phyloP scores from a whole-genome alignment of 2,329 filamentous ascomycete species.

The Nemania serpens region DNA sequence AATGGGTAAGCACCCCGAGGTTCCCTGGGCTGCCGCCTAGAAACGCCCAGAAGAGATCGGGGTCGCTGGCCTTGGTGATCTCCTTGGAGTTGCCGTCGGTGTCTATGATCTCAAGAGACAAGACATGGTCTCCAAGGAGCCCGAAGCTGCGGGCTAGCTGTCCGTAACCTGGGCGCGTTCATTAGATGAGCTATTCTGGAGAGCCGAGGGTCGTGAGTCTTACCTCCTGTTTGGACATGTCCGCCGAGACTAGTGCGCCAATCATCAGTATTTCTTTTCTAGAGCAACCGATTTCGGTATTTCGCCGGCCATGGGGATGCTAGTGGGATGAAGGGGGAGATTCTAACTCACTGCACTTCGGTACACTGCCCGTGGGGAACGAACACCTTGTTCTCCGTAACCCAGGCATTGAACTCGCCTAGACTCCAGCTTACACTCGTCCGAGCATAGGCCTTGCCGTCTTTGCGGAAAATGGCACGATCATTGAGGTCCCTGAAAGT shows the following conservation, averaged over 20 bases:
- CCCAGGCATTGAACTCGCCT: constrained; percentile 49
- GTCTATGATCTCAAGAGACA: constrained; percentile 54
- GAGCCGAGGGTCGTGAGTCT: background rate
- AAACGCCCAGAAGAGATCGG: constrained; percentile 64
- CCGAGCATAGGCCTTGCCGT: constrained; percentile 44
- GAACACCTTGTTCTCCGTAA: constrained; percentile 48
- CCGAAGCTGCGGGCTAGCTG: constrained; percentile 55
- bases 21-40: constrained; percentile 62
- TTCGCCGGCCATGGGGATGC: no score
- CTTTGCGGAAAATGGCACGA: constrained; percentile 41
- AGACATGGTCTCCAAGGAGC: constrained; percentile 58
- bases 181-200: constrained; percentile 9
- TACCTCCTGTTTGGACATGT: constrained; percentile 53
- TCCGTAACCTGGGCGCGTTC: constrained; percentile 43
- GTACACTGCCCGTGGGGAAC: constrained; percentile 53
- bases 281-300: no score
- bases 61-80: constrained; percentile 53
- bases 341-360: constrained; percentile 43
- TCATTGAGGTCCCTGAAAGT: constrained; percentile 45
- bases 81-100: constrained; percentile 51
- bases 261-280: constrained; percentile 10
- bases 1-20: constrained; percentile 60
- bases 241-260: constrained; percentile 44
- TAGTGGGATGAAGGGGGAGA: no score
- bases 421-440: constrained; percentile 49